Conservation (phyloP, 371 early-diverging fungal genomes). For the Mortierella polycephala region DNA sequence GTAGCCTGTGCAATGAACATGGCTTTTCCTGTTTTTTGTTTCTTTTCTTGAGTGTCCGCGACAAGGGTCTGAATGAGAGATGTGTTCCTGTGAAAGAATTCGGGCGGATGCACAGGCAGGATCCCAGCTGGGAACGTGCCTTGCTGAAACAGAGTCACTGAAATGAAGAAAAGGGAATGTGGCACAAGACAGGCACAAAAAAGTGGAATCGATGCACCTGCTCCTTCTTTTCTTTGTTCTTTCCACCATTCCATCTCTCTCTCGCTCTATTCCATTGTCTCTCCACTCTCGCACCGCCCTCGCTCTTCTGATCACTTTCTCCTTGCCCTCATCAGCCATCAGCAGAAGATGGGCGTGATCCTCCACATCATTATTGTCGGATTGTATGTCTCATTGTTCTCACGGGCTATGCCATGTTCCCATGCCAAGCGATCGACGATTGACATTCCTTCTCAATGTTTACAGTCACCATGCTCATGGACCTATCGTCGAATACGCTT, state of each 20-base stretch:
- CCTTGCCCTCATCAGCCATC: background rate
- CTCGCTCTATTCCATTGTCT: background rate
- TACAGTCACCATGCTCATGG: conserved; percentile 70
- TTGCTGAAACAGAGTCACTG: too few species aligned
- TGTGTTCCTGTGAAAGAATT: too few species aligned
- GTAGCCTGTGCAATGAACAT: conserved; percentile 25
- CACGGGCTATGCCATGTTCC: background rate
- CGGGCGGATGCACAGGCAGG: too few species aligned
- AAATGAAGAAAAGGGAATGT: too few species aligned
- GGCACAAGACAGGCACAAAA: too few species aligned
- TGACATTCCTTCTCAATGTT: background rate
- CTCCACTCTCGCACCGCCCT: background rate
- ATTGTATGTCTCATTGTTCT: conserved; percentile 25
- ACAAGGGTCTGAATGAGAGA: too few species aligned
- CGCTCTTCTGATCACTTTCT: background rate
- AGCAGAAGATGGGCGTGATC: conserved; percentile 37
- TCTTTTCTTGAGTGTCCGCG: too few species aligned
- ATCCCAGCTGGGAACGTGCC: too few species aligned
- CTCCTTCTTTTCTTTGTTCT: background rate
- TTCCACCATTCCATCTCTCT: background rate
- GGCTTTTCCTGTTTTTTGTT: background rate
- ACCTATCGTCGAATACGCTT: conserved; percentile 77
- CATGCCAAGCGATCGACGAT: background rate
- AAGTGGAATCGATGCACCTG: too few species aligned
- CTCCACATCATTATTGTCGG: conserved; percentile 54